A percentile compares a stretch with the other conserved stretches of the same genome.
These are phyloP conservation scores for Ganoderma lucidum DNA, from an alignment of 1,284 basidiomycete species.

Conservation along the genomic window DNA sequence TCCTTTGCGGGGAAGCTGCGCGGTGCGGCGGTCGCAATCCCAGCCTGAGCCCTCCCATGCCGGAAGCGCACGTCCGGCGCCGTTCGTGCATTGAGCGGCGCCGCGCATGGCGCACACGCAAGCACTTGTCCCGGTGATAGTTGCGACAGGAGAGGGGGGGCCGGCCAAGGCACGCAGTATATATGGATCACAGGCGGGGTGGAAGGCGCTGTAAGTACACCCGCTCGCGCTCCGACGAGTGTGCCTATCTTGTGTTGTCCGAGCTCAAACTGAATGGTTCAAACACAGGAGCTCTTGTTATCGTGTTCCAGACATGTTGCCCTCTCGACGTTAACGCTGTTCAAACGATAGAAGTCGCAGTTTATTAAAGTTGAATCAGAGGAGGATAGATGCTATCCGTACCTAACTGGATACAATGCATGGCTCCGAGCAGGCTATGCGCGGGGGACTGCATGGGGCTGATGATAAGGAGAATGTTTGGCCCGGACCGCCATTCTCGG, in stretches of 20 bases:
- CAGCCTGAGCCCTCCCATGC: not conserved
- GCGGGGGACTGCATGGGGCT: conserved; percentile 3
- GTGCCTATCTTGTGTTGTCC: not conserved
- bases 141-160: conserved; percentile 1
- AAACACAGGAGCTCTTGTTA: not conserved
- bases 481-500: not conserved
- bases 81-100: conserved; percentile 6
- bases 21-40: not conserved
- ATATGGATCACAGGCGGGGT: not conserved
- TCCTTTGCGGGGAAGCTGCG: conserved; percentile 2
- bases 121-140: not conserved
- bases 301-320: not conserved
- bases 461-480: not conserved
- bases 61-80: conserved; percentile 1
- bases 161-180: not conserved
- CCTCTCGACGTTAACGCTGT: not conserved
- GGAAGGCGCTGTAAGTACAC: not conserved
- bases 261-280: not conserved
- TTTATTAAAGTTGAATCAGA: not conserved
- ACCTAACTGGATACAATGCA: not conserved
- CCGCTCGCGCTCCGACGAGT: too few relatives aligned
- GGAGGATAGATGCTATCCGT: not conserved
- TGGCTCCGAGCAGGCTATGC: not conserved
- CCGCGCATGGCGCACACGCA: not conserved
- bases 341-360: conserved; percentile 3